These are phyloP conservation scores for Emericellopsis terricola DNA, from an alignment of 495 filamentous ascomycete species.

Conservation along the genomic window DNA sequence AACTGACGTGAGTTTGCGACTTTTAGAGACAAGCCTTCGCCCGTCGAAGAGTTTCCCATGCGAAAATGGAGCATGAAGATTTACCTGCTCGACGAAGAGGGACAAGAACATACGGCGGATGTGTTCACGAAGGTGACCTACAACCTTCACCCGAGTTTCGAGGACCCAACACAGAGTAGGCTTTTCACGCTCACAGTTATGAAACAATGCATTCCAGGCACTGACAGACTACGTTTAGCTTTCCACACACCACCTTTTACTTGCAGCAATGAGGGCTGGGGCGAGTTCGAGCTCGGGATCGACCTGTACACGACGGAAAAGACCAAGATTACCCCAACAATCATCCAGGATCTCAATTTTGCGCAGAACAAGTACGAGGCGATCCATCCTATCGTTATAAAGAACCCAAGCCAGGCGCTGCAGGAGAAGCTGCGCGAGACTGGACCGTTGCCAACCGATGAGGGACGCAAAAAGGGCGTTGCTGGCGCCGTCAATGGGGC, in stretches of 20 bases:
- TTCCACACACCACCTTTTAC: conserved; percentile 73
- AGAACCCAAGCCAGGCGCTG: conserved; percentile 76
- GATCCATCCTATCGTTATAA: conserved; percentile 68
- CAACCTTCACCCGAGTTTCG: conserved; percentile 86
- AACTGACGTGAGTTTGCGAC: not conserved
- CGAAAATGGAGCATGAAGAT: conserved; percentile 55
- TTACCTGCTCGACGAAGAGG: conserved; percentile 38
- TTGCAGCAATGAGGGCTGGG: conserved; percentile 91
- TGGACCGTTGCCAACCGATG: conserved; percentile 66
- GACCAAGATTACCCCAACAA: conserved; percentile 51
- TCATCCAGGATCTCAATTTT: conserved; percentile 90
- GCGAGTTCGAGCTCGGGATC: conserved; percentile 90
- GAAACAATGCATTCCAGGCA: not conserved
- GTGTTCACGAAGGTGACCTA: conserved; percentile 86
- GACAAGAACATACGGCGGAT: conserved; percentile 54
- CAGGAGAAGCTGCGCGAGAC: conserved; percentile 57
- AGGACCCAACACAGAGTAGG: conserved; percentile 65
- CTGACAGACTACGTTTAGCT: conserved; percentile 24
- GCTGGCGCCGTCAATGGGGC: conserved; percentile 19
- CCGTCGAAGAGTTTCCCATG: conserved; percentile 78
- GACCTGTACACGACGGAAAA: conserved; percentile 65
- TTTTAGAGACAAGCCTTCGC: conserved; percentile 45
- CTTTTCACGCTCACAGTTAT: too few species aligned
- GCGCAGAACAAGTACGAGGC: conserved; percentile 61
- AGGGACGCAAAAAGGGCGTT: conserved; percentile 30